Evolutionary conservation across 2,329 filamentous ascomycete species (phyloP), one percentile per base, ranked within the genome.

Genomic region (Emmonsiellopsis sp.): DNA sequence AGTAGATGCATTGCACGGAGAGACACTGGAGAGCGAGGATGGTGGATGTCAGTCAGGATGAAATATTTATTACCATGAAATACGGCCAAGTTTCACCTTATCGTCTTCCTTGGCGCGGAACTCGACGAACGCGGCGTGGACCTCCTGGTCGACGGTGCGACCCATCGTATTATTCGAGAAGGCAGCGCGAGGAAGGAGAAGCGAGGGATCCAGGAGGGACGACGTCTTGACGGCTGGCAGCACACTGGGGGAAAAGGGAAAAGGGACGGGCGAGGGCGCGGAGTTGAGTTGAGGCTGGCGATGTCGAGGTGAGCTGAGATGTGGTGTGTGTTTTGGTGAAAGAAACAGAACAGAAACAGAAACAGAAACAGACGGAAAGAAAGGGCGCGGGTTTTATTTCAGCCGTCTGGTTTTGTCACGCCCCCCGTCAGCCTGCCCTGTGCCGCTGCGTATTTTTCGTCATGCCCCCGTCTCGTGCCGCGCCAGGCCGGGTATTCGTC

Each of bases 61-160:
- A 67, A 68, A 68, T 71, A 16, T 38, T 49, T 7, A 70, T 70
- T 73, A n/a, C n/a, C 67, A 62, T 53, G 60, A 69, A 69, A 70
- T 68, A 70, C 62, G 53, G 63, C 58, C 61, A 51, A 48, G 53
- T 59, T 58, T 58, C 58, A 59, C 73, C 73, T 76, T 76, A 65
- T 76, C 73, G 66, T 74, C 72, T 68, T 76, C 74, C 70, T 76
- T 77, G 68, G 75, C 75, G 65, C 75, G 73, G 65, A 77, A 77
- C 67, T 77, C 75, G 65, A 77, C 74, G 63, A 76, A 77, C 58
- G 75, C 75, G 58, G 73, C 73, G 66, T 77, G 75, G 57, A 77
- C 75, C 61, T 76, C 75, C 63, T 75, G 73, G 67, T 77, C 75
- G 62, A 76, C 73, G 43, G 74, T 76, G 54, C 75, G 72, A 64